These are phyloP conservation scores for Diplodia mutila DNA, from an alignment of 2,329 filamentous ascomycete genomes.

Conservation along the genomic window DNA sequence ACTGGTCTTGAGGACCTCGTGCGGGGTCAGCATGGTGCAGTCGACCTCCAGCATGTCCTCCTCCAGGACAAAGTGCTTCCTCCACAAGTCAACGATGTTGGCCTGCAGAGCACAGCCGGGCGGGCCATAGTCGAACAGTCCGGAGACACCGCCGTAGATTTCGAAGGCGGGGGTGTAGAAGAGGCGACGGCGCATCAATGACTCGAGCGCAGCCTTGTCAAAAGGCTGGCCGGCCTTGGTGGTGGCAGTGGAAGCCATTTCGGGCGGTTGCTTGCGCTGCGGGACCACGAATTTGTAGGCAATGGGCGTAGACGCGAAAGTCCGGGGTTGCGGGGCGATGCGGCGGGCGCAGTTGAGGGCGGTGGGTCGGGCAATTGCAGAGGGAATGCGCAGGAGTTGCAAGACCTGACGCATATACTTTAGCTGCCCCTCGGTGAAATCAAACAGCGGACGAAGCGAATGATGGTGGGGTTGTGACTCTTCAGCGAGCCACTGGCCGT, in stretches of 20 bases:
- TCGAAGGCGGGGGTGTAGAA: slow-evolving; percentile 97
- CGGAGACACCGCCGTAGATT: slow-evolving; percentile 86
- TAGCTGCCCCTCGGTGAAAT: slow-evolving; percentile 30
- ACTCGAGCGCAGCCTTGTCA: slow-evolving; percentile 80
- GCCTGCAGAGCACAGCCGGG: slow-evolving; percentile 84
- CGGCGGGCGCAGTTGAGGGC: slow-evolving; percentile 30
- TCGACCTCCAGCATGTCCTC: slow-evolving; percentile 94
- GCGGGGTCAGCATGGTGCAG: slow-evolving; percentile 90
- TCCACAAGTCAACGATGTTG: slow-evolving; percentile 86
- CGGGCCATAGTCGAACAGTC: slow-evolving; percentile 92
- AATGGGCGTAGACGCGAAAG: slow-evolving; percentile 40
- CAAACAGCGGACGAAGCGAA: slow-evolving; percentile 27
- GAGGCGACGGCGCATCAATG: slow-evolving; percentile 64
- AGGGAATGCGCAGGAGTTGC: slow-evolving; percentile 44
- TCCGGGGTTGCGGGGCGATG: slow-evolving; percentile 34
- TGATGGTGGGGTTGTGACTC: slow-evolving; percentile 23
- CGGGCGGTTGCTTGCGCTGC: slow-evolving; percentile 33
- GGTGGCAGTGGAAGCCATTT: slow-evolving; percentile 56
- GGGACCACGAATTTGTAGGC: slow-evolving; percentile 36
- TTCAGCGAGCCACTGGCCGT: slow-evolving; percentile 1
- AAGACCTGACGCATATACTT: slow-evolving; percentile 47
- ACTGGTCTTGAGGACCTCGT: slow-evolving; percentile 87
- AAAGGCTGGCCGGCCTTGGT: slow-evolving; percentile 86
- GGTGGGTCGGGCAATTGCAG: slow-evolving; percentile 29
- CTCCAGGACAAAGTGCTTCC: slow-evolving; percentile 88